Base-by-base conservation (phyloP, 768 basidiomycete species). In the Gymnopilus junonius region DNA sequence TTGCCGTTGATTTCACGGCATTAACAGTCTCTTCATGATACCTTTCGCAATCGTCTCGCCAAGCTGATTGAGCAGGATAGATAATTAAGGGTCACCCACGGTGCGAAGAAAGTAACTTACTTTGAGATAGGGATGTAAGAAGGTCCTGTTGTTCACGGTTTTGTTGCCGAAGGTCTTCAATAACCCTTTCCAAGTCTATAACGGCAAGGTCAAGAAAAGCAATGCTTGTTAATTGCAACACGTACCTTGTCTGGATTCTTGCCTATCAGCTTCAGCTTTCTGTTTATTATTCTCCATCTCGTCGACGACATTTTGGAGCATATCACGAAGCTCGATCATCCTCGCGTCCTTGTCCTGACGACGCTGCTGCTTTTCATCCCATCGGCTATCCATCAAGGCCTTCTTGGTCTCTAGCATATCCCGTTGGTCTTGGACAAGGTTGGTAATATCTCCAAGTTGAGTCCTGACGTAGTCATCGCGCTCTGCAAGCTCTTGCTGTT, bases 401-500 rank as follows among this genome's bases (percentile, higher is more conserved):
- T 80, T 87, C 78, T 93, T 91, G 66, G 80, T 76, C 31, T 85
- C 83, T 35, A 83, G 82, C 53, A 83, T 80, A 34, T 87, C 83
- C 1, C 84, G 79, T 59, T 92, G 89, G 61, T 89, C 87, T 59
- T 90, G 86, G 14, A 94, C 79, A 57, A 92, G 71, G 64, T 89
- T 88, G 1, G 92, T 89, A 65, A 95, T 85, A 62, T 94, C 92
- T 4, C 72, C 76, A 14, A 95, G 74, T 66, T 93, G 91, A 39
- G 73, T 78, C 34, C 85, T 80, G 43, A 91, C 72, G 8, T 76
- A 81, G 14, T 89, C 87, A 64, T 89, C 85, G 6, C 87, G 83
- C 60, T 91, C 90, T 39, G 77, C 70, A 34, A 80, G 77, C 51
- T 89, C 90, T 39, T 77, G 76, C 21, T 84, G 77, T 64, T 90